Evolutionary conservation across 108 stramenopile species (phyloP).

Genomic region (Cyclotella sp.): DNA sequence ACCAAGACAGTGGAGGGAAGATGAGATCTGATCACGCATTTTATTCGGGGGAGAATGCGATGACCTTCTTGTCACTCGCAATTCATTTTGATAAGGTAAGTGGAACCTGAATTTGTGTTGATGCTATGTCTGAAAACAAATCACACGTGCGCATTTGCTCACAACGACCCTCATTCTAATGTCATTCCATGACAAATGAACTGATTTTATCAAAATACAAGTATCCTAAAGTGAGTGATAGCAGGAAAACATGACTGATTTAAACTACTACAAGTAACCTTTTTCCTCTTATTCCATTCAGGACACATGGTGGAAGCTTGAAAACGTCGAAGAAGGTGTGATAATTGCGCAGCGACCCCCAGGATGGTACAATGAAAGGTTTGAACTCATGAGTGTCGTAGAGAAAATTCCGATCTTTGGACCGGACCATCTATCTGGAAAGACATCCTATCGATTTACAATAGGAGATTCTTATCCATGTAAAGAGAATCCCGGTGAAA

Average conservation of each 20-base stretch:
- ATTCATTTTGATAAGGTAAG: conserved; percentile 34
- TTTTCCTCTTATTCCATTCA: not conserved
- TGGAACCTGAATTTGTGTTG: conserved; percentile 3
- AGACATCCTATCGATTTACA: conserved; percentile 32
- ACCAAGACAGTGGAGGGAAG: not conserved
- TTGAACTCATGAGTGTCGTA: conserved; percentile 38
- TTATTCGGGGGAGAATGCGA: conserved; percentile 34
- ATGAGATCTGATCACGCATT: conserved; percentile 39
- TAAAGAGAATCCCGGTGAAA: conserved; percentile 28
- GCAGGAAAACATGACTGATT: not conserved
- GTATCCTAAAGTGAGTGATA: not conserved
- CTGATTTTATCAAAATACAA: no score
- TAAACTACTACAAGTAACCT: not conserved
- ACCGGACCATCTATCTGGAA: not conserved
- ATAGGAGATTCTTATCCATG: conserved; percentile 44
- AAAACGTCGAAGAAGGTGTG: conserved; percentile 29
- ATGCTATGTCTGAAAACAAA: no score
- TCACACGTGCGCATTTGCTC: no score
- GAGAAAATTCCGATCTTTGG: conserved; percentile 44
- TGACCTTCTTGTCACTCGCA: conserved; percentile 31
- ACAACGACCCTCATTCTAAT: no score
- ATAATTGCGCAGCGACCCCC: conserved; percentile 40
- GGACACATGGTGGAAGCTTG: conserved; percentile 48
- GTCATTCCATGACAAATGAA: no score
- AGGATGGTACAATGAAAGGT: conserved; percentile 45